phyloP scores from a whole-genome alignment of 306 rosid genomes.

The Vicia villosa region DNA sequence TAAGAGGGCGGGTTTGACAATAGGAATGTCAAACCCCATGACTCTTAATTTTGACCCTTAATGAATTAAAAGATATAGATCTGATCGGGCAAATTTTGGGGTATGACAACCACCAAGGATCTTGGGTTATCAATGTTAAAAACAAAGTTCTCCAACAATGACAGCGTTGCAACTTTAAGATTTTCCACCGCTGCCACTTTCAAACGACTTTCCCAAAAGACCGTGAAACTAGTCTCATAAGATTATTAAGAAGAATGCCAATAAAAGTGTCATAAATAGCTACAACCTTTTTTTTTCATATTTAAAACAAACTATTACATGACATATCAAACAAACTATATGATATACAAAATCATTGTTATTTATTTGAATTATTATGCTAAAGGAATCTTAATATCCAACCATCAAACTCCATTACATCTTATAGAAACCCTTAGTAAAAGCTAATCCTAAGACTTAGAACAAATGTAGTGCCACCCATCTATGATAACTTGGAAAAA shows the following conservation, averaged over 20 bases:
- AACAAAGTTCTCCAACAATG: too few relatives aligned
- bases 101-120: too few relatives aligned
- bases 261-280: conserved; percentile 1
- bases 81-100: too few relatives aligned
- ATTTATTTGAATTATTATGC: conserved; percentile 10
- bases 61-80: too few relatives aligned
- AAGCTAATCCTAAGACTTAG: not conserved
- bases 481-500: too few relatives aligned
- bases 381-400: not conserved
- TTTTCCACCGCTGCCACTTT: too few relatives aligned
- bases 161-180: too few relatives aligned
- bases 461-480: too few relatives aligned
- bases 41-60: too few relatives aligned
- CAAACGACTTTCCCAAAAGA: conserved; percentile 79
- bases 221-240: conserved; percentile 25
- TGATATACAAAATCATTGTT: not conserved
- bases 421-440: not conserved
- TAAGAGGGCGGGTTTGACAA: too few relatives aligned
- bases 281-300: not conserved
- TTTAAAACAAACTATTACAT: conserved; percentile 17
- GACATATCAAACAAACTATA: conserved; percentile 20
- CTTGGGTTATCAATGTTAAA: too few relatives aligned
- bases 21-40: too few relatives aligned
- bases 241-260: conserved; percentile 18
- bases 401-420: conserved; percentile 1